Evolutionary conservation across 2,329 filamentous ascomycete species (phyloP), one percentile per base, ranked within the genome.

Genomic region (Hortaea sp.): DNA sequence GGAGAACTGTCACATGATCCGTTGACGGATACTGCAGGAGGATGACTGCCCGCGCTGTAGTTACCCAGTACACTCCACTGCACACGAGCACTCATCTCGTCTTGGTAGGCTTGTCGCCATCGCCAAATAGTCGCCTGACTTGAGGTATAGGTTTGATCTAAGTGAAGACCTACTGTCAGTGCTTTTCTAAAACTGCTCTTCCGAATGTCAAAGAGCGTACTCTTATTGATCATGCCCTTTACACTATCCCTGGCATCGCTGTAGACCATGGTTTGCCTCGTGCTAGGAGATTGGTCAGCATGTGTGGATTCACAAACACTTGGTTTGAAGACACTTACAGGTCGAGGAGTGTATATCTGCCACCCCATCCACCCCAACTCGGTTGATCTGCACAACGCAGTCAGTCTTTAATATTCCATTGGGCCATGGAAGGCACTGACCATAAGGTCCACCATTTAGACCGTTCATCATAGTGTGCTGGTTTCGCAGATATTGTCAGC

Each of bases 41-140:
- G 69, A 51, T 77, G 74, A 44, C 69, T 74, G 0, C 59, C 66
- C 27, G 63, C 59, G 10, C 50, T 48, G 27, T 63, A 51, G 10
- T 68, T 67, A 7, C 49, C 50, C 42, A 57, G 51, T 51, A 68
- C 57, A 10, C 63, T 73, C 75, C 64, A 77, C 54, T 66, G 69
- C 53, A 72, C 74, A 28, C 64, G 62, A 27, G 65, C 74, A 7
- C 64, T 73, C 55, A 71, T 76, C 45, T 76, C 72, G 41, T 70
- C 69, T 56, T 76, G 72, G 47, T 70, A 76, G 0, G 73, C 71
- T 44, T 69, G 62, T 10, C 73, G 58, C 74, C 73, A 77, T n/a
- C 73, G 62, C 73, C 74, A 76, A 30, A 76, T 70, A 0, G 70
- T 73, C 2, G 72, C 71, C 20, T 74, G 68, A 42, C 71, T 74